A percentile compares a stretch with the other conserved stretches of the same genome.
Conservation (phyloP, 306 rosid genomes). For the Lathyrus sativus region DNA sequence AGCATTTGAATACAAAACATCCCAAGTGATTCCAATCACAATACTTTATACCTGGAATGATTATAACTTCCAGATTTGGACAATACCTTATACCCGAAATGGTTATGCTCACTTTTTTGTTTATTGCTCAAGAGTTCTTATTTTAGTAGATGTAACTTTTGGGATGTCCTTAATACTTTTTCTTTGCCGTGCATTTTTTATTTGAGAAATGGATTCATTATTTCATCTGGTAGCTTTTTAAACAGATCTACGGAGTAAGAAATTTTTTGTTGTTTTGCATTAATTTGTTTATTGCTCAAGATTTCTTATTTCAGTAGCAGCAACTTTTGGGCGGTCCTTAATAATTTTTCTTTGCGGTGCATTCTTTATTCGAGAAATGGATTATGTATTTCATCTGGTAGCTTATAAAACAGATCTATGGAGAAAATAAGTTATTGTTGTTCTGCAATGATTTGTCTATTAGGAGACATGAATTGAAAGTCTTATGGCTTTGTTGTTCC, state of each 20-base stretch:
- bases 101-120: constrained; percentile 12
- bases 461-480: constrained; percentile 18
- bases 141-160: neutral
- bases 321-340: neutral
- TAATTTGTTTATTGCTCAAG: constrained; percentile 22
- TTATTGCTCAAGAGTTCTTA: constrained; percentile 23
- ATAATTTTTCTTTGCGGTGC: constrained; percentile 16
- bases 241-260: constrained; percentile 21
- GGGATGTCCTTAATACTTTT: neutral
- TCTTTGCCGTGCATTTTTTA: constrained; percentile 15
- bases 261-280: constrained; percentile 4
- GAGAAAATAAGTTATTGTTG: constrained; percentile 17
- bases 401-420: constrained; percentile 21
- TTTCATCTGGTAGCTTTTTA: constrained; percentile 26
- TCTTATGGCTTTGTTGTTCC: constrained; percentile 25
- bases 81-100: constrained; percentile 9
- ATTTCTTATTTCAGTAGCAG: constrained; percentile 1
- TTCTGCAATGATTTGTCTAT: constrained; percentile 25
- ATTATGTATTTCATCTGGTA: constrained; percentile 28
- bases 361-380: constrained; percentile 17
- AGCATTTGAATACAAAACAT: neutral
- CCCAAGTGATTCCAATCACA: neutral
- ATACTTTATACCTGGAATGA: constrained; percentile 2
- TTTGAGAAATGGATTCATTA: constrained; percentile 15
- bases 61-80: constrained; percentile 11